Percentiles rank a stretch among this genome's conserved stretches.
Evolutionary conservation across 345 rosid genomes (phyloP).

Genomic region (Heritiera fomes): DNA sequence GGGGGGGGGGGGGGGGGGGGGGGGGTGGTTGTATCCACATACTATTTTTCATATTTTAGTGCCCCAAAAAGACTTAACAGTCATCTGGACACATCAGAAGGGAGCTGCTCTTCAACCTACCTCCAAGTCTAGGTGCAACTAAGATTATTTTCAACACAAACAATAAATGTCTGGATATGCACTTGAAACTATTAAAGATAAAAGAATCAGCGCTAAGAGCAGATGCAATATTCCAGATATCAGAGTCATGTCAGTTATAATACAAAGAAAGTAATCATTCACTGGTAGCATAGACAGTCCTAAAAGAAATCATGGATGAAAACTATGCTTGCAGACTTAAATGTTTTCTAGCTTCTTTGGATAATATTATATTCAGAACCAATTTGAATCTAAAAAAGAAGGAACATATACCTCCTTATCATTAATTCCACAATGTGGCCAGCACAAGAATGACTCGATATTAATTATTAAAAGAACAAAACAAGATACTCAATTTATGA

Average conservation of each 20-base stretch:
- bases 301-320: neutral
- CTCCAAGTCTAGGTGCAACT: neutral
- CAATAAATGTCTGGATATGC: neutral
- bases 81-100: neutral
- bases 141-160: neutral
- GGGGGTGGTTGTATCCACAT: neutral
- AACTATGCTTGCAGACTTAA: neutral
- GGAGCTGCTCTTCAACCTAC: neutral
- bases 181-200: neutral
- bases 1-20: too few relatives aligned
- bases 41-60: neutral
- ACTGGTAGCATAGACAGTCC: neutral
- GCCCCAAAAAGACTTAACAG: neutral
- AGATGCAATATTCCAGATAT: neutral
- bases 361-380: neutral
- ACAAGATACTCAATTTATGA: neutral
- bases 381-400: neutral
- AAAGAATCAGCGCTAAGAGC: neutral
- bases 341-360: neutral
- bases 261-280: neutral
- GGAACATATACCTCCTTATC: neutral
- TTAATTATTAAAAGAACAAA: neutral
- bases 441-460: constrained; percentile 4
- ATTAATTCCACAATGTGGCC: neutral
- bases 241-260: neutral